Evolutionary conservation across 345 rosid species (phyloP).

Genomic region (Limnanthes douglasii): DNA sequence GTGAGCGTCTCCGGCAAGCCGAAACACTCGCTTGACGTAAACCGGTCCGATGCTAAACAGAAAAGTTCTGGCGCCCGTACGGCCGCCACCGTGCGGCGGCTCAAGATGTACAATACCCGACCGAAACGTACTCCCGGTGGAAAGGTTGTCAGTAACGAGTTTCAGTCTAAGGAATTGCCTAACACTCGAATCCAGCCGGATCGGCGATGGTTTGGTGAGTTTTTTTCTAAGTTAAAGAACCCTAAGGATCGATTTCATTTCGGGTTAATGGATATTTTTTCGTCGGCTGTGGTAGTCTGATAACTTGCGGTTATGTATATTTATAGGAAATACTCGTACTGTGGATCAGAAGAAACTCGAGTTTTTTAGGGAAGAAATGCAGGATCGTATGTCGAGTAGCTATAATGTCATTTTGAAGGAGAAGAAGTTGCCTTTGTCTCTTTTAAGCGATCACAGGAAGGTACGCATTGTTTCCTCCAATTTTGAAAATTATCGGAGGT

Average conservation of each 20-base stretch:
- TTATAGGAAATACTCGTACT: slow-evolving; percentile 60
- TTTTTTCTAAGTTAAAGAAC: background rate
- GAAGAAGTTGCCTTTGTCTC: slow-evolving; percentile 69
- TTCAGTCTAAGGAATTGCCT: slow-evolving; percentile 69
- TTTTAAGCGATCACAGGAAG: slow-evolving; percentile 62
- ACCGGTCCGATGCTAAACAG: slow-evolving; percentile 43
- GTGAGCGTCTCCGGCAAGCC: slow-evolving; percentile 74
- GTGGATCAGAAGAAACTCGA: slow-evolving; percentile 71
- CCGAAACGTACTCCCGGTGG: slow-evolving; percentile 49
- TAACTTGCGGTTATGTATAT: background rate
- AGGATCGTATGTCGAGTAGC: slow-evolving; percentile 40
- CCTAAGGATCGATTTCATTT: background rate
- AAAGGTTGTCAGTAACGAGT: slow-evolving; percentile 43
- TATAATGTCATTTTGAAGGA: slow-evolving; percentile 72
- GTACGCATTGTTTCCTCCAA: slow-evolving; percentile 15
- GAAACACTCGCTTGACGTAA: slow-evolving; percentile 82
- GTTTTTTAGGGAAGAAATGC: slow-evolving; percentile 64
- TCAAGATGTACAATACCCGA: slow-evolving; percentile 64
- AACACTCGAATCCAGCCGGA: slow-evolving; percentile 70
- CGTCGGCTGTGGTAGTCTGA: background rate
- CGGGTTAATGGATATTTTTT: background rate
- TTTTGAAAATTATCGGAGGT: background rate
- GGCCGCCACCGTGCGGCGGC: slow-evolving; percentile 75
- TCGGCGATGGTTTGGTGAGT: slow-evolving; percentile 77
- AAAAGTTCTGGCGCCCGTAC: slow-evolving; percentile 24